Evolutionary conservation across 2,329 filamentous ascomycete genomes (phyloP).

Genomic region (Pseudogymnoascus sp.): DNA sequence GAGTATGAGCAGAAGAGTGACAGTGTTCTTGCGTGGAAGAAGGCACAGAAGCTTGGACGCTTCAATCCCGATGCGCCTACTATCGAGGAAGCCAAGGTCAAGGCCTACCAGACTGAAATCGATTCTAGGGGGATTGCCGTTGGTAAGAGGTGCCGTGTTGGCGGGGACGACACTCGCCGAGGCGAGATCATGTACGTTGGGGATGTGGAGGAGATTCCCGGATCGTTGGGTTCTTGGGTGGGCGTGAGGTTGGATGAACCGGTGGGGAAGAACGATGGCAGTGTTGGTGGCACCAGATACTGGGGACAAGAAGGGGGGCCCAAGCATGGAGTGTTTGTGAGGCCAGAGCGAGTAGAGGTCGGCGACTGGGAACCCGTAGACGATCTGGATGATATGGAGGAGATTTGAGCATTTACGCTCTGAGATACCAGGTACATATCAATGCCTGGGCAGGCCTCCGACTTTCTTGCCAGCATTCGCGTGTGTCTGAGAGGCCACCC

Average conservation of each 20-base stretch:
- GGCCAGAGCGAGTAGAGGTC: slow-evolving; percentile 67
- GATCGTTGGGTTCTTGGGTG: slow-evolving; percentile 58
- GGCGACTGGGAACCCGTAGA: slow-evolving; percentile 65
- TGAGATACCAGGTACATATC: background rate
- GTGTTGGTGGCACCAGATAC: slow-evolving; percentile 57
- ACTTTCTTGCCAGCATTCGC: background rate
- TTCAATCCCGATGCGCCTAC: slow-evolving; percentile 80
- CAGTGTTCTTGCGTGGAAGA: slow-evolving; percentile 93
- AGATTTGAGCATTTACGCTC: slow-evolving; percentile 41
- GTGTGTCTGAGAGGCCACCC: background rate
- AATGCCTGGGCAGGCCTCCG: background rate
- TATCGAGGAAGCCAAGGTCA: slow-evolving; percentile 63
- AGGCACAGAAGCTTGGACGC: slow-evolving; percentile 84
- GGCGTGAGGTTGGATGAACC: slow-evolving; percentile 71
- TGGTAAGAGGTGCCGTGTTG: slow-evolving; percentile 56
- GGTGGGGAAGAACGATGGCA: slow-evolving; percentile 74
- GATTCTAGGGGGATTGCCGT: slow-evolving; percentile 56
- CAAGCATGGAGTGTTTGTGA: slow-evolving; percentile 71
- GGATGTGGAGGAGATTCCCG: slow-evolving; percentile 64
- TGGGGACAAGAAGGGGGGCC: slow-evolving; percentile 47
- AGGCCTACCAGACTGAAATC: slow-evolving; percentile 61
- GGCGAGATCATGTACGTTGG: slow-evolving; percentile 65
- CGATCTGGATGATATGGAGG: slow-evolving; percentile 69
- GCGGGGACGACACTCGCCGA: slow-evolving; percentile 58
- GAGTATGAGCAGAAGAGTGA: slow-evolving; percentile 82